Evolutionary conservation across 2,329 filamentous ascomycete genomes (phyloP), one percentile per base, ranked within the genome.

Genomic region (Sarocladium kiliense): DNA sequence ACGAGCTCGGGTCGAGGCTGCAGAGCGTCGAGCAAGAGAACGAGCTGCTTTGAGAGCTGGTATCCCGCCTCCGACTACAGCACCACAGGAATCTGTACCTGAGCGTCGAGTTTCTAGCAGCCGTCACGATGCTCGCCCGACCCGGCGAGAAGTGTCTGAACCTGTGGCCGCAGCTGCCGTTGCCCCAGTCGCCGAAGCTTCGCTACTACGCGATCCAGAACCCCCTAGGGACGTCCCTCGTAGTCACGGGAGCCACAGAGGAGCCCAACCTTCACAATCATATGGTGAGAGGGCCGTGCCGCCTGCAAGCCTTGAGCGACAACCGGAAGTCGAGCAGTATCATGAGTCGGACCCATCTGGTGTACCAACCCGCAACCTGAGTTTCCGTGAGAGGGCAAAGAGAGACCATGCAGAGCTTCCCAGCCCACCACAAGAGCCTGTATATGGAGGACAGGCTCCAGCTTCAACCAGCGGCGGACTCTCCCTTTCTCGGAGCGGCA

Each of bases 1-100:
- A 70, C 82, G 93, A 60, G 91, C 91, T 9, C 82, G 90, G 47
- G 84, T 93, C 3, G 82, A 91, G 66, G 88, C 93, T 63, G 91
- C 91, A 5, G 93, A 97, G 68, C 79, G 85, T 61, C 81, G 82
- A 42, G 81, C 86, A 18, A 82, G 85, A 62, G 86, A 93, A 64
- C 78, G 77, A 61, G 76, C 74, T 12, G 77, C 77, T 36, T 68
- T 72, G 23, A 67, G 64, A 61, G 62, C 69, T 51, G 61, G 62
- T 60, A 7, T 53, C 14, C 3, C 50, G n/a, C 34, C 50, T 27
- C 34, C 50, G 3, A n/a, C 19, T 19, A 41, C 50, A 34, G 32
- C 50, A 7, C 50, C 21, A 18, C 34, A 39, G 21, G 32, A 39
- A 39, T 16, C 12, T 9, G 32, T 14, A 3, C 32, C 36, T 19